Evolutionary conservation across 1,139 yeast species (phyloP).

Genomic region (Sugiyamaella pinicola): DNA sequence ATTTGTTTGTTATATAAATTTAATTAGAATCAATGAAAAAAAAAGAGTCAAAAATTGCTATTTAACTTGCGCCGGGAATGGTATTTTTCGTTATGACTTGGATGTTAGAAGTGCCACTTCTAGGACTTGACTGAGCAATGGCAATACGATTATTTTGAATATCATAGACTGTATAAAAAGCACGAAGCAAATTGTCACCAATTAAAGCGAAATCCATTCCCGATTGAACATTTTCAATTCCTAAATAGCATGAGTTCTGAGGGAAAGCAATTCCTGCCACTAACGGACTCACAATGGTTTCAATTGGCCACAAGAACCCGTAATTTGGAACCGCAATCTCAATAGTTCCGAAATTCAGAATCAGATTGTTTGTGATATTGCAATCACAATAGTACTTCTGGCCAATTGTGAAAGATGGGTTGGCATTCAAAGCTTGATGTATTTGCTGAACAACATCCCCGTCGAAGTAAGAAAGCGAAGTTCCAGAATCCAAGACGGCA

Average conservation of each 20-base stretch:
- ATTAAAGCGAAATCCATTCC: constrained; percentile 41
- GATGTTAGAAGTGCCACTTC: constrained; percentile 31
- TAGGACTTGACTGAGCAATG: constrained; percentile 51
- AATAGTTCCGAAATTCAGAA: constrained; percentile 57
- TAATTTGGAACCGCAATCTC: constrained; percentile 51
- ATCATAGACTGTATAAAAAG: constrained; percentile 58
- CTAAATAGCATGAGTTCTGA: constrained; percentile 43
- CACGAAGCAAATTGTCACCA: constrained; percentile 58
- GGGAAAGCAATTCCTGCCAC: constrained; percentile 42
- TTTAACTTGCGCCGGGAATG: constrained; percentile 31
- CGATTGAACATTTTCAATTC: constrained; percentile 37
- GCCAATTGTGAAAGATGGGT: constrained; percentile 43
- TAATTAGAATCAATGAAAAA: neutral
- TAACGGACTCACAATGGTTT: constrained; percentile 37
- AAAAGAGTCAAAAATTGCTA: neutral
- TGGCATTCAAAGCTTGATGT: constrained; percentile 41
- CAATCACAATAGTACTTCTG: constrained; percentile 45
- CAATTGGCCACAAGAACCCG: constrained; percentile 47
- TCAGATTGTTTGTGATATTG: constrained; percentile 42
- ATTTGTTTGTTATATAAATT: constrained; percentile 4
- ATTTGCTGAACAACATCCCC: constrained; percentile 41
- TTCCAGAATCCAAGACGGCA: constrained; percentile 68
- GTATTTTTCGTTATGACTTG: constrained; percentile 37
- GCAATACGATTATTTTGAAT: constrained; percentile 54
- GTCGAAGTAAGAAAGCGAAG: constrained; percentile 62